Base-by-base conservation (phyloP, 2,329 filamentous ascomycete species). In the Claviceps spartinae region DNA sequence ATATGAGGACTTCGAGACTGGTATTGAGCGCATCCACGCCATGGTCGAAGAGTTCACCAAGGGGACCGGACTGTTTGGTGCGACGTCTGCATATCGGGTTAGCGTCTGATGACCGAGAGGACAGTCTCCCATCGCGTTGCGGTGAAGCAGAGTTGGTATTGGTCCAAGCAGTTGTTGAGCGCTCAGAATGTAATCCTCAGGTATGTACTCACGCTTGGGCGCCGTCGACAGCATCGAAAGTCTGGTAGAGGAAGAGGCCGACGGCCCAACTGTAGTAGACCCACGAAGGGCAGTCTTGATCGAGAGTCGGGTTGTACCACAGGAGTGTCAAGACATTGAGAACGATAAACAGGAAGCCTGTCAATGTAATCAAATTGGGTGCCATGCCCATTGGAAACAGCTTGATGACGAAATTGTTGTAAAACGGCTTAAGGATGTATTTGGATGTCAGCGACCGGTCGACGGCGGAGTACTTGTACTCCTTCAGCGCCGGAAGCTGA, bases 21-120 rank as follows among this genome's bases (percentile, higher is more conserved):
- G 93, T 98, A 69, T 98, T 98, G 65, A 94, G 81, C 34, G 93
- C 93, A 68, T 98, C 93, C 58, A 98, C 93, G 56, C 89, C 90
- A 68, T 98, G 93, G 66, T 98, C 93, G 65, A 98, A 98, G 24
- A 98, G 79, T 68, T 98, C 93, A 58, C 93, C 93, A 36, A 98
- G 75, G 6, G 93, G 93, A 13, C 93, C 91, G 64, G 88, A 95
- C 67, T 97, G 93, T 59, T 78, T 82, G 20, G 93, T 98, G 65
- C 93, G 83, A 62, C 91, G 82, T 52, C 85, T 88, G 56, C 41
- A 47, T 8, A 13, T 16, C 6, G 24, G 4, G 48, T 54, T 47
- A 54, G 53, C 34, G 4, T 26, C 36, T 34, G 24, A 34, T 50
- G 24, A n/a, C 48, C 44, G 14, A 26, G 11, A 14, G 26, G 9